Evolutionary conservation across 2,329 filamentous ascomycete genomes (phyloP).

Genomic region (Didymella segeticola): DNA sequence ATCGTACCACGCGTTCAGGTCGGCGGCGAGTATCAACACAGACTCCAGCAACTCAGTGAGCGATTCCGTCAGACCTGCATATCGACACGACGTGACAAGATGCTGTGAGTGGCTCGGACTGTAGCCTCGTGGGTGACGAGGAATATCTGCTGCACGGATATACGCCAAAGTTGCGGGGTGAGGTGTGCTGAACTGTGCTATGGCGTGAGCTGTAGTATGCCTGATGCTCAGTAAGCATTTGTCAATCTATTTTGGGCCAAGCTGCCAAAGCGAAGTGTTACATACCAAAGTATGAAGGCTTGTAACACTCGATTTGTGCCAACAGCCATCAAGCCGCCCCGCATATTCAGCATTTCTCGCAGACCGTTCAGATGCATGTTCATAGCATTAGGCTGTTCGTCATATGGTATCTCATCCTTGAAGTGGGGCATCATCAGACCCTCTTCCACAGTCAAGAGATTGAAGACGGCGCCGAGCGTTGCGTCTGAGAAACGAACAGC

Average conservation of each 20-base stretch:
- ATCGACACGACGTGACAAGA: slow-evolving; percentile 38
- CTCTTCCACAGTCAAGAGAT: slow-evolving; percentile 47
- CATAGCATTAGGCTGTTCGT: slow-evolving; percentile 42
- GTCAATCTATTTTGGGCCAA: slow-evolving; percentile 33
- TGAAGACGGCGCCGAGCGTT: slow-evolving; percentile 49
- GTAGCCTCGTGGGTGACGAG: slow-evolving; percentile 41
- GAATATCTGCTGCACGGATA: slow-evolving; percentile 35
- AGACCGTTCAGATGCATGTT: slow-evolving; percentile 44
- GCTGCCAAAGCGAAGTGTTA: slow-evolving; percentile 19
- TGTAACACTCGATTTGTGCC: slow-evolving; percentile 48
- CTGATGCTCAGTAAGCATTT: slow-evolving; percentile 50
- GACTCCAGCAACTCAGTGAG: slow-evolving; percentile 38
- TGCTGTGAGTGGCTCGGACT: slow-evolving; percentile 37
- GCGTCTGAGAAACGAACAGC: slow-evolving; percentile 42
- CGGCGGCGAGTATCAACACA: slow-evolving; percentile 42
- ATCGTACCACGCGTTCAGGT: slow-evolving; percentile 44
- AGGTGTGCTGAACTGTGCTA: slow-evolving; percentile 44
- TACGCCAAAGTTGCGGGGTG: slow-evolving; percentile 41
- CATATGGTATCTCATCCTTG: slow-evolving; percentile 24
- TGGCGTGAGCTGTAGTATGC: slow-evolving; percentile 49
- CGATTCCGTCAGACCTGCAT: slow-evolving; percentile 37
- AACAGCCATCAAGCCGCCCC: slow-evolving; percentile 44
- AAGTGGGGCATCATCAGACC: slow-evolving; percentile 35
- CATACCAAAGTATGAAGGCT: slow-evolving; percentile 51
- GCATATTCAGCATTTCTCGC: slow-evolving; percentile 44